Base-by-base conservation (phyloP, 371 early-diverging fungal species). In the Mortierella sp. region DNA sequence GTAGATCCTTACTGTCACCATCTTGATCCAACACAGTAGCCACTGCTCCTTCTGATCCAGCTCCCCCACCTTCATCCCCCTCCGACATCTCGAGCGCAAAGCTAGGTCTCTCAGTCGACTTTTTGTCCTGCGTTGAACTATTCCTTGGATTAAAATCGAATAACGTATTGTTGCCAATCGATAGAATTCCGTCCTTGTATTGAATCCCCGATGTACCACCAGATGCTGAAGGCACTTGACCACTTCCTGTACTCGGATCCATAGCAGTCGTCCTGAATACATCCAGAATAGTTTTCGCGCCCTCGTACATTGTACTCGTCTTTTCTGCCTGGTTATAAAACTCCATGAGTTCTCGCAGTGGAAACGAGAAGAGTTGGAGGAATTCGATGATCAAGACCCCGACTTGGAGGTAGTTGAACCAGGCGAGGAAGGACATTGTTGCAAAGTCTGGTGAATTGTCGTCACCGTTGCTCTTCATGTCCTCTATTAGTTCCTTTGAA, bases 381-480 rank as follows among this genome's bases (percentile, higher is more conserved):
- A 93, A 91, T 58, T 93, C 93, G n/a, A 93, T 91, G 50, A 92
- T 78, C 0, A 93, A 83, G 70, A 93, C 92, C 16, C 88, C 89
- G 34, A 93, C 87, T 73, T 93, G 92, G 8, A 93, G 84, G 88
- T 92, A 93, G 72, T 93, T 93, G 38, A 91, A 90, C 88, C 89
- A 90, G 3, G 81, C 81, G 7, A 84, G 31, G 63, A 84, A 78
- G 26, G 84, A 84, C 79, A 76, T 80, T 55, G 79, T 76, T 42
- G 76, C 52, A 55, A 84, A 84, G 45, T 84, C 81, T 6, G 84
- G 84, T 10, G 80, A 65, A 34, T 47, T 50, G 38, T 63, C 55
- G 10, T 65, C 74, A 44, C 84, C 87, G 0, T 84, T 78, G 0
- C 89, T 2, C 34, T 48, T 50, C 38, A 38, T 19, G 21, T 63